Base-by-base conservation (phyloP, 305 asterid species). In the Petunia hybrid region DNA sequence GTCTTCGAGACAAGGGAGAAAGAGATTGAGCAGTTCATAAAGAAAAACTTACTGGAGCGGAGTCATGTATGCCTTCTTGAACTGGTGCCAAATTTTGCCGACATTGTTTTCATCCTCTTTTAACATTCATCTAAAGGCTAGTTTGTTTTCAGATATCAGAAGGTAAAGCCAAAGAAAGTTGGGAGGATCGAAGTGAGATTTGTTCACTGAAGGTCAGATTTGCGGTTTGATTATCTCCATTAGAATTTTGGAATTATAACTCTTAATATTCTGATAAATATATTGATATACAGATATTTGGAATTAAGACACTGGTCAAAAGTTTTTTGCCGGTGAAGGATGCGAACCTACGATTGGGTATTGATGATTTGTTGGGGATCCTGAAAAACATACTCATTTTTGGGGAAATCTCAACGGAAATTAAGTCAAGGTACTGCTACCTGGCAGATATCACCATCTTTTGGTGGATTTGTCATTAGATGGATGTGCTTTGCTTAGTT, bases 261-360 rank as follows among this genome's bases (percentile, higher is more conserved):
- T 53, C 31, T 22, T 22, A 22, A 57, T 63, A 62, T 63, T 78
- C 41, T 67, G 53, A 51, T 48, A 51, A 51, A 51, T 65, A 41
- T 62, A 56, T 55, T 61, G 55, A 3, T 68, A 78, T 10, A 75
- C 84, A 97, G 99, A 91, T 95, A 82, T 97, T 86, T 91, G 99
- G 99, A 79, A 79, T 97, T 77, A 97, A 97, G 87, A 90, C 99
- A 63, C 84, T 97, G 89, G 99, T 97, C 81, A 95, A 97, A 89
- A 97, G 99, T 90, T 97, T 89, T 89, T 89, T 95, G 85, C 99
- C 99, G 2, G 97, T 89, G 82, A 95, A 97, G 90, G 99, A 97
- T 83, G 95, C 98, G 69, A 96, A 92, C 59, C 98, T 97, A 76
- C 98, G 99, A 76, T 80, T 89, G 76, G 99, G 99, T 81, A 91